Conservation (phyloP, 192 early-diverging fungal species). For the Mortierella claussenii region DNA sequence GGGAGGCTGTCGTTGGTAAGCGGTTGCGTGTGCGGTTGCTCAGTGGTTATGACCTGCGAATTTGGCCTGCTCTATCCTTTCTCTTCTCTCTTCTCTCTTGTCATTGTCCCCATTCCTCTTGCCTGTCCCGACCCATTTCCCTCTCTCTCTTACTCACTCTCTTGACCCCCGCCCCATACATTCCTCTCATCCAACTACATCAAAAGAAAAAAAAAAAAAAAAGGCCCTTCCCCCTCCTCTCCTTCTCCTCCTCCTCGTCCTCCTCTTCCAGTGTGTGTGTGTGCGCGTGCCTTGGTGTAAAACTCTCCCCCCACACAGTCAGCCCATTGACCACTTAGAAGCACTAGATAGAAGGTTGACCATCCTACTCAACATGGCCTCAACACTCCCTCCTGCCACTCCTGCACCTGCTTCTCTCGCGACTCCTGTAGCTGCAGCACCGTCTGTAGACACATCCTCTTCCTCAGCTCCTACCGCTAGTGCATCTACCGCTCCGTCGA, state of each 20-base stretch:
- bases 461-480: background rate
- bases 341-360: too few relatives aligned
- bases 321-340: too few relatives aligned
- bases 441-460: conserved; percentile 1
- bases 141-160: background rate
- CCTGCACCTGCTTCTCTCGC: conserved; percentile 4
- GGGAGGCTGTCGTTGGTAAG: too few relatives aligned
- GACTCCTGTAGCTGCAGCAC: conserved; percentile 4
- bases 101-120: conserved; percentile 18
- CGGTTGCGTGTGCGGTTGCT: too few relatives aligned
- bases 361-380: conserved; percentile 1
- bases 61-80: background rate
- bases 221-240: background rate
- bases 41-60: too few relatives aligned
- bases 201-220: conserved; percentile 14
- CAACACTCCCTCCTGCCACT: conserved; percentile 4
- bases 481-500: conserved; percentile 1
- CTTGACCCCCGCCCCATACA: background rate
- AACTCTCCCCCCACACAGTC: conserved; percentile 6
- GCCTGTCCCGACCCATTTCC: background rate
- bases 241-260: background rate
- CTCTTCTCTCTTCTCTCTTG: conserved; percentile 4
- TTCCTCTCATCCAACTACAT: background rate
- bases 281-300: background rate
- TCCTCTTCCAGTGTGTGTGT: background rate